Evolutionary conservation across 83 land plant species (phyloP), one percentile per base, ranked within the genome.

Genomic region (Diphasiastrum complanatum): DNA sequence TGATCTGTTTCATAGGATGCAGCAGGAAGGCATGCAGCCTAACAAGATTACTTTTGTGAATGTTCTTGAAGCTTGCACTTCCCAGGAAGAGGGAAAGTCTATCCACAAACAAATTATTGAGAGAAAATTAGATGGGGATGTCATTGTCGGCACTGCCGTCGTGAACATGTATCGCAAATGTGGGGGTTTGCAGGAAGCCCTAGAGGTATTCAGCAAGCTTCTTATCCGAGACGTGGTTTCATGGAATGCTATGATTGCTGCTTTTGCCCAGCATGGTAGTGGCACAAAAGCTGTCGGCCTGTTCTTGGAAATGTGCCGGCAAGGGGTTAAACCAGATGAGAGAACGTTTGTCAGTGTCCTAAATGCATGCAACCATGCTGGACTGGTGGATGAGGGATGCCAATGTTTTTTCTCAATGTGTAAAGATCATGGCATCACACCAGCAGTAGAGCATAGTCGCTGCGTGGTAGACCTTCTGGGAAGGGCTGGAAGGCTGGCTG

Each of bases 221-320:
- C 18, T 63, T 31, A 37, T 57, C n/a, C 48, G 57, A 55, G 76
- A 69, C 60, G 60, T 76, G 64, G 80, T 78, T 1, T 75, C 79
- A 0, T 83, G 83, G 83, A 79, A 76, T 23, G 64, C 86, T 0
- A 50, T 83, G 8, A 69, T 79, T 0, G 75, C 86, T 2, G 83
- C 52, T 1, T 76, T 78, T 34, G 79, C 82, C 27, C 58, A 63
- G 72, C 72, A 78, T 35, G 86, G 86, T 35, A 72, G 68, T 81
- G 79, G 74, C 2, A 56, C 56, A 33, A 73, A 79, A 20, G 86
- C 86, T 0, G 31, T 70, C 1, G 53, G 52, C 10, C 28, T 29
- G 10, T 83, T 68, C 46, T 14, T 53, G 19, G 46, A 45, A 23
- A 83, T 83, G 86, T 43, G 45, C 43, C 33, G 33, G 19, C 50